Percentiles rank a stretch among this genome's conserved stretches.
Conservation (phyloP, 129 eudicot genomes). For the Pseudognaphalium luteoalbum region DNA sequence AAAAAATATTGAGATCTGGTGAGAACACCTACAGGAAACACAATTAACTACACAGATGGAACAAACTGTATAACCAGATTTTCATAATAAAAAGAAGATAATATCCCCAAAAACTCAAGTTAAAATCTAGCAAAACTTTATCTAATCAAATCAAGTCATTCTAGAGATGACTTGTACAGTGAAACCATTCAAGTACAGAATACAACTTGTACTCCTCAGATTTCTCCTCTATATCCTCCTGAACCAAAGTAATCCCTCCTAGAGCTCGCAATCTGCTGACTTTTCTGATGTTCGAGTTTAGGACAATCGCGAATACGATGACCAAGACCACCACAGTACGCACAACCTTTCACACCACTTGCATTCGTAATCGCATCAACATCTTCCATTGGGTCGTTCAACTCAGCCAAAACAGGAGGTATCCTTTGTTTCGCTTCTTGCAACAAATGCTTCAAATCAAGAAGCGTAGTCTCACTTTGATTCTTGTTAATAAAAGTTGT, state of each 20-base stretch:
- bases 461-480: constrained; percentile 78
- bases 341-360: constrained; percentile 84
- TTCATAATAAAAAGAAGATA: neutral
- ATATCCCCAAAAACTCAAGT: neutral
- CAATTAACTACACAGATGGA: neutral
- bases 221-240: constrained; percentile 86
- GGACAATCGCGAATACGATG: constrained; percentile 73
- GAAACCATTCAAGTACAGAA: neutral
- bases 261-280: constrained; percentile 60
- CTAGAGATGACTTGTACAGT: neutral
- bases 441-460: constrained; percentile 77
- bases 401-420: constrained; percentile 76
- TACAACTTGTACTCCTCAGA: constrained; percentile 31
- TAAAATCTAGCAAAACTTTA: neutral
- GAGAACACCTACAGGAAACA: too few relatives aligned
- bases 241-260: constrained; percentile 84
- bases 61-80: neutral
- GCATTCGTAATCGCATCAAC: constrained; percentile 57
- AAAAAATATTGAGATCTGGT: too few relatives aligned
- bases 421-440: constrained; percentile 86
- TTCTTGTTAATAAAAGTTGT: constrained; percentile 82
- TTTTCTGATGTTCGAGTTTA: constrained; percentile 74
- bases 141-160: neutral
- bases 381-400: constrained; percentile 60
- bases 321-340: constrained; percentile 87